Conservation (phyloP, 75 land plant genomes). For the Picea glauca region DNA sequence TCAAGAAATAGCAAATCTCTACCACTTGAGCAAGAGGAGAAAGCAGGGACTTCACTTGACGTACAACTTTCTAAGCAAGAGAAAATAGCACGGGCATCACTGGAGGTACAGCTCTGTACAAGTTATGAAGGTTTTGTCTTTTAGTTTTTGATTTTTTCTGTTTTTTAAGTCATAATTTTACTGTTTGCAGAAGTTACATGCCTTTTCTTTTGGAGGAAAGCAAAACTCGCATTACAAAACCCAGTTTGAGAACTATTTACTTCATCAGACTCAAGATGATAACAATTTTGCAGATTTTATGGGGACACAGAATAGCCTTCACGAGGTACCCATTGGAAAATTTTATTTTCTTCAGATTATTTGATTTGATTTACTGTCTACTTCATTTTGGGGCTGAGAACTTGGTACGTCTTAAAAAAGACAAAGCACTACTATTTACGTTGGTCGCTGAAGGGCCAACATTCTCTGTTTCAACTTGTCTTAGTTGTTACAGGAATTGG, state of each 20-base stretch:
- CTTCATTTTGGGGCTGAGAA: neutral
- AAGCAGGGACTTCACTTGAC: neutral
- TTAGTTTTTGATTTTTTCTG: neutral
- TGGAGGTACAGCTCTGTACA: neutral
- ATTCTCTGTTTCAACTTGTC: neutral
- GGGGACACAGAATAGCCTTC: neutral
- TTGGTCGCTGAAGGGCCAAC: neutral
- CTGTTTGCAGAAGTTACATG: constrained; percentile 4
- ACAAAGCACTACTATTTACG: neutral
- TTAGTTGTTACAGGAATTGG: neutral
- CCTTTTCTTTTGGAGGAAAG: constrained; percentile 1
- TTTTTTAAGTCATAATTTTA: neutral
- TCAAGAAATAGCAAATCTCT: neutral
- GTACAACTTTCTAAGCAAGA: neutral
- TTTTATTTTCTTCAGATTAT: neutral
- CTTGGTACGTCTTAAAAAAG: neutral
- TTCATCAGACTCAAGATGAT: neutral
- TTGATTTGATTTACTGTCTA: neutral
- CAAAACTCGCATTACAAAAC: neutral
- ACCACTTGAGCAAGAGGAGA: neutral
- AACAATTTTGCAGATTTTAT: neutral
- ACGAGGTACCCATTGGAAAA: neutral
- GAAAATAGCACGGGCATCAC: neutral
- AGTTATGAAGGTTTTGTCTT: neutral
- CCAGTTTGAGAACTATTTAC: neutral